Percentiles rank a stretch among this genome's conserved stretches.
phyloP scores from a whole-genome alignment of 2,329 filamentous ascomycete genomes.

The Cryoendolithus antarcticus region DNA sequence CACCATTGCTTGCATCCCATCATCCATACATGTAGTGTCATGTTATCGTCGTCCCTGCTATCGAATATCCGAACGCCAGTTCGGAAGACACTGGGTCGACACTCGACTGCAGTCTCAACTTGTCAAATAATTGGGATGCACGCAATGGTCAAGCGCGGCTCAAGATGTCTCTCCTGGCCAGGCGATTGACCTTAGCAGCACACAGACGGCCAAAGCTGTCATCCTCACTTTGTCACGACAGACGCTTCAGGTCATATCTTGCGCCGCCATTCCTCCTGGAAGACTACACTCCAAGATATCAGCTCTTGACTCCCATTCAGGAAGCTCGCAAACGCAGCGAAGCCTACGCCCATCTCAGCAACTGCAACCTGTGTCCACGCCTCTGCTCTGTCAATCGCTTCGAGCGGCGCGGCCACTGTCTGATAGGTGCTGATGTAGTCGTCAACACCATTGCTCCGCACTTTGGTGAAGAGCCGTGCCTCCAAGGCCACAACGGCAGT shows the following conservation, averaged over 20 bases:
- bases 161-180: too few relatives aligned
- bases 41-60: too few relatives aligned
- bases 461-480: constrained; percentile 72
- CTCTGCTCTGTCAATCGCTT: constrained; percentile 71
- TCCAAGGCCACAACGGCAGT: constrained; percentile 70
- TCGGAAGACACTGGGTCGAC: too few relatives aligned
- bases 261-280: constrained; percentile 58
- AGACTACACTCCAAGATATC: constrained; percentile 62
- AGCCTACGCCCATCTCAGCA: constrained; percentile 61
- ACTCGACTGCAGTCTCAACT: too few relatives aligned
- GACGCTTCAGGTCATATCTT: constrained; percentile 29
- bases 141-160: too few relatives aligned
- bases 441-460: constrained; percentile 79
- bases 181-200: too few relatives aligned
- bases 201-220: too few relatives aligned
- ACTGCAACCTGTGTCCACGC: constrained; percentile 73
- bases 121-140: too few relatives aligned
- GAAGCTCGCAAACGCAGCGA: constrained; percentile 59
- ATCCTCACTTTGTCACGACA: too few relatives aligned
- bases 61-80: too few relatives aligned
- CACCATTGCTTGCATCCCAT: too few relatives aligned
- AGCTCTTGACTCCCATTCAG: constrained; percentile 54
- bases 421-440: constrained; percentile 62
- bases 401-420: constrained; percentile 63
- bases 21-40: too few relatives aligned